These are phyloP conservation scores for Erigeron philadelphicus DNA, from an alignment of 140 eudicot genomes.

Conservation along the genomic window DNA sequence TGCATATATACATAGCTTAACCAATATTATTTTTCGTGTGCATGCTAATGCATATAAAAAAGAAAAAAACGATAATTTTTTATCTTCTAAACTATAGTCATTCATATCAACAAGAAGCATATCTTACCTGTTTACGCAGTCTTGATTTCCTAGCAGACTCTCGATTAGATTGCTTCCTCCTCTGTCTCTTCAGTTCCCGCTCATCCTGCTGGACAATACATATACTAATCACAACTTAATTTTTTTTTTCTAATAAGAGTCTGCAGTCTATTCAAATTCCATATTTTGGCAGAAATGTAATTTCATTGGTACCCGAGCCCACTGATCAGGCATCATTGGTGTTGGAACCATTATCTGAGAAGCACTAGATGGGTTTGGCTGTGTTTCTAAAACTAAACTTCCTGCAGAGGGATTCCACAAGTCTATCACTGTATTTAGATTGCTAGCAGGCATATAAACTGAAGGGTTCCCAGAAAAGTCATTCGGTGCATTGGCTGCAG, in stretches of 20 bases:
- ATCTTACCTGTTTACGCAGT: slow-evolving; percentile 23
- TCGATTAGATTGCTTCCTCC: slow-evolving; percentile 21
- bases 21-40: background rate
- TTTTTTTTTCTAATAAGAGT: background rate
- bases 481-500: slow-evolving; percentile 19
- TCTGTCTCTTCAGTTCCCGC: slow-evolving; percentile 23
- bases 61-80: background rate
- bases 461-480: no score
- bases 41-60: background rate
- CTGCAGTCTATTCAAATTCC: background rate
- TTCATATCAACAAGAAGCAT: background rate
- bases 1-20: background rate
- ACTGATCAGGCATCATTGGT: slow-evolving; percentile 14
- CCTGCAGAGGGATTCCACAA: slow-evolving; percentile 10
- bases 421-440: slow-evolving; percentile 9
- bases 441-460: slow-evolving; percentile 15
- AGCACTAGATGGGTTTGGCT: background rate
- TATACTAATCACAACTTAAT: background rate
- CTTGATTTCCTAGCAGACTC: slow-evolving; percentile 23
- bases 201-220: slow-evolving; percentile 16
- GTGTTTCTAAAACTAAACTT: background rate
- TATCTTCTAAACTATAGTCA: no score
- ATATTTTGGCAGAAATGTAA: background rate
- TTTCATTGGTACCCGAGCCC: slow-evolving; percentile 14
- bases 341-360: slow-evolving; percentile 18